phyloP scores from a whole-genome alignment of 148 eudicot species.

The Chenopodium album region DNA sequence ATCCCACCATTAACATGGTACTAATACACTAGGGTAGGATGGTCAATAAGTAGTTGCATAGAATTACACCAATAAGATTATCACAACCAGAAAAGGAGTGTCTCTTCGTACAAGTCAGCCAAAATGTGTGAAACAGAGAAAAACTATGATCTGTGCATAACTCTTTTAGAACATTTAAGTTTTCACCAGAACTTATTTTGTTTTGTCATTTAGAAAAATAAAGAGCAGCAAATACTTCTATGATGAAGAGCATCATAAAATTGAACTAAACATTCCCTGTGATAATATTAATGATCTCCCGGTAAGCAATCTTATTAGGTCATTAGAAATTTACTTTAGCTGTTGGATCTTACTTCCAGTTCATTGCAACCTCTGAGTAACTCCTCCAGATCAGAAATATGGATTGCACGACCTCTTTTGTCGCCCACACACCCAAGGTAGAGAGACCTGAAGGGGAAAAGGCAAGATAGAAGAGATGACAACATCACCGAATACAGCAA shows the following conservation, averaged over 20 bases:
- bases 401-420: constrained; percentile 83
- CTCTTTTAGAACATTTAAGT: not conserved
- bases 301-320: not conserved
- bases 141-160: not conserved
- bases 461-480: constrained; percentile 32
- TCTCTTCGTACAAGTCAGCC: not conserved
- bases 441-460: constrained; percentile 69
- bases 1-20: not conserved
- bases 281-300: constrained; percentile 4
- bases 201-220: too few relatives aligned
- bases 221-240: not conserved
- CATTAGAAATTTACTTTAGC: constrained; percentile 10
- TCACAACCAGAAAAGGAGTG: not conserved
- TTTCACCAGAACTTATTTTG: not conserved
- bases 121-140: not conserved
- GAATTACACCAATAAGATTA: not conserved
- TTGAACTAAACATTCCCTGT: not conserved
- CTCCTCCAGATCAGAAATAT: constrained; percentile 86
- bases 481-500: constrained; percentile 17
- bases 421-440: constrained; percentile 92
- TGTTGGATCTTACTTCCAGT: constrained; percentile 79
- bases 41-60: not conserved
- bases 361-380: constrained; percentile 91
- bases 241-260: not conserved
- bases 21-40: not conserved